phyloP scores from a whole-genome alignment of 2,329 filamentous ascomycete genomes.

The Alternaria sp. region DNA sequence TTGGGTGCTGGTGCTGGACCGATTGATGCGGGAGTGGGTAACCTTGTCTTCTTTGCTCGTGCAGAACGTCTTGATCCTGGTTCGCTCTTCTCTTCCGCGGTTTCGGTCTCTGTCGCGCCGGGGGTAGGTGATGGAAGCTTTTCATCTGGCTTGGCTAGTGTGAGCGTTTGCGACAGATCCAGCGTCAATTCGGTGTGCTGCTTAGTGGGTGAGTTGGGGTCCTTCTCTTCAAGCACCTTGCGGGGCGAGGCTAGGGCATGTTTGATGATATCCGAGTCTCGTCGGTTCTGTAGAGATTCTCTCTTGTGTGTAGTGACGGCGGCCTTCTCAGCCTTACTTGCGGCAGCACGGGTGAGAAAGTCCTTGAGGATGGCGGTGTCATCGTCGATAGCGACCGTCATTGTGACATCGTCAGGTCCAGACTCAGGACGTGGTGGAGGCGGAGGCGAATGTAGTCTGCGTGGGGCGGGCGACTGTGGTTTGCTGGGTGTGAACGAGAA shows the following conservation, averaged over 20 bases:
- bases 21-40: constrained; percentile 37
- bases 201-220: constrained; percentile 56
- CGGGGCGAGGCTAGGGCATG: constrained; percentile 56
- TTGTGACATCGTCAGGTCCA: constrained; percentile 37
- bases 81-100: constrained; percentile 18
- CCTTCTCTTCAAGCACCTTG: constrained; percentile 54
- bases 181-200: constrained; percentile 40
- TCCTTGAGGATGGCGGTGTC: constrained; percentile 58
- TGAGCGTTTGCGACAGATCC: constrained; percentile 40
- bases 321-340: constrained; percentile 52
- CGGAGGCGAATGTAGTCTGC: constrained; percentile 37
- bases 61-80: constrained; percentile 42
- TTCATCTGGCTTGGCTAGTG: constrained; percentile 25
- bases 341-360: constrained; percentile 58
- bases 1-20: constrained; percentile 42
- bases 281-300: constrained; percentile 54
- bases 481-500: constrained; percentile 27
- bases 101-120: constrained; percentile 19
- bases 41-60: constrained; percentile 43
- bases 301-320: constrained; percentile 44
- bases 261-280: constrained; percentile 56
- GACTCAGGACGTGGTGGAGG: constrained; percentile 32
- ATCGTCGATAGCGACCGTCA: constrained; percentile 50
- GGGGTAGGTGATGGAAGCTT: constrained; percentile 23
- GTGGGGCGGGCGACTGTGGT: constrained; percentile 20